A percentile compares a stretch with the other conserved stretches of the same genome.
phyloP scores from a whole-genome alignment of 345 rosid genomes.

The Sisymbrium irio region DNA sequence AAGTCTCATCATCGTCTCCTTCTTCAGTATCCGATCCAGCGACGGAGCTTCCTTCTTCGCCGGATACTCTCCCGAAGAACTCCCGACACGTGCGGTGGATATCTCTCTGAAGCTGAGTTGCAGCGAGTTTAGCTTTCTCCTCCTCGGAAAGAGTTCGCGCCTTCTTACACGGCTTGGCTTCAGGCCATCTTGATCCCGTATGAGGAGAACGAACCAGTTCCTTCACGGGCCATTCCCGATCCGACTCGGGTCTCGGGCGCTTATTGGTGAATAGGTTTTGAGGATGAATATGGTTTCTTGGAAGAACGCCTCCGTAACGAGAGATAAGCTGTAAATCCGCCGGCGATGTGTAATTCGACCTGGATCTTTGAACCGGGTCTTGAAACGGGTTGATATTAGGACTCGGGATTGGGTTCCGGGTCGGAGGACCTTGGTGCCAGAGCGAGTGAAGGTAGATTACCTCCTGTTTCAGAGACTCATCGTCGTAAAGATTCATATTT shows the following conservation, averaged over 20 bases:
- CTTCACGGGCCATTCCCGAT: slow-evolving; percentile 41
- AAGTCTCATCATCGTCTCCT: slow-evolving; percentile 31
- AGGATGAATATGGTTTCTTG: slow-evolving; percentile 9
- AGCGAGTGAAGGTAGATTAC: slow-evolving; percentile 73
- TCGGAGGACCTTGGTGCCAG: slow-evolving; percentile 79
- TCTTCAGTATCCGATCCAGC: slow-evolving; percentile 25
- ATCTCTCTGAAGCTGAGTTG: slow-evolving; percentile 41
- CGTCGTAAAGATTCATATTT: slow-evolving; percentile 48
- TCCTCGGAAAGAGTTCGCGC: slow-evolving; percentile 18
- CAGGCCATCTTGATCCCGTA: slow-evolving; percentile 42
- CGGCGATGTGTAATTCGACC: slow-evolving; percentile 29
- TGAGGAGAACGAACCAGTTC: neutral
- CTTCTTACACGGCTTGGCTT: slow-evolving; percentile 24
- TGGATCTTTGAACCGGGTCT: slow-evolving; percentile 31
- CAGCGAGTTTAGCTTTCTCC: slow-evolving; percentile 37
- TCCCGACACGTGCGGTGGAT: slow-evolving; percentile 40
- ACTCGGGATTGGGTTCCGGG: slow-evolving; percentile 30
- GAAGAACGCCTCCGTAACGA: slow-evolving; percentile 21
- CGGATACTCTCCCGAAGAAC: slow-evolving; percentile 34
- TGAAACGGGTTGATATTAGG: slow-evolving; percentile 28
- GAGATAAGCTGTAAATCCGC: slow-evolving; percentile 33
- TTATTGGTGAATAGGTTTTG: slow-evolving; percentile 1
- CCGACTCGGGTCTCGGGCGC: slow-evolving; percentile 32
- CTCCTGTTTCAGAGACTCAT: slow-evolving; percentile 51
- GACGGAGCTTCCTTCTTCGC: slow-evolving; percentile 34